Evolutionary conservation across 2,329 filamentous ascomycete genomes (phyloP), one percentile per base, ranked within the genome.

Genomic region (Biscogniauxia mediterranea): DNA sequence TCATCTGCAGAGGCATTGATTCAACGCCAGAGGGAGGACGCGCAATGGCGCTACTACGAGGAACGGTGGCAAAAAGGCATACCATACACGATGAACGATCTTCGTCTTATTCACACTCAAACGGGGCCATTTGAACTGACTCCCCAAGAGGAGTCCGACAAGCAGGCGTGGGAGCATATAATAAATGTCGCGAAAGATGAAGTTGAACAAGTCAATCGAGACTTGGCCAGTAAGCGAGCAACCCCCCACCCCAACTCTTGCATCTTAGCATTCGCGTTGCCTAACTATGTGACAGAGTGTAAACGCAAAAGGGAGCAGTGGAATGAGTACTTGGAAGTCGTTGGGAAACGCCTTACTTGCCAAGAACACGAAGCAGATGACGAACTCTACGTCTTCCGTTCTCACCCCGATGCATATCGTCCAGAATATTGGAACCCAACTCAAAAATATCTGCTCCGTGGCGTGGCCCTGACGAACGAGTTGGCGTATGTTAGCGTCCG

Each of bases 401-500:
- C 66, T 5, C 59, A 68, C 46, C 57, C 66, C 9, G 58, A 64
- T 8, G 59, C 65, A 17, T 74, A 73, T 52, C 62, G 63, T 25
- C 73, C 73, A n/a, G 69, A 78, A 50, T 72, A 77, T 25, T 79
- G 77, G 61, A 74, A 76, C 32, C 73, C 78, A 11, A 75, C 61
- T 5, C 60, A 81, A 56, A 79, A 76, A 59, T 85, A 82, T 60
- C 73, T 78, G 1, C 77, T 86, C 3, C 80, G 83, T 42, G 84
- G 84, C 25, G 77, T 86, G 21, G 81, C 78, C 15, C 80, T 80
- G 13, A 76, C 76, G 0, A 72, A 74, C 13, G 78, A 81, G 55
- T 72, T 83, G 1, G 76, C 81, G 9, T 86, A 84, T 64, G 73
- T 86, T 38, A 84, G 83, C 66, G 77, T 76, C 60, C 75, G 79